A percentile compares a stretch with the other conserved stretches of the same genome.
phyloP scores from a whole-genome alignment of 306 rosid species.

The Luffa acutangula region DNA sequence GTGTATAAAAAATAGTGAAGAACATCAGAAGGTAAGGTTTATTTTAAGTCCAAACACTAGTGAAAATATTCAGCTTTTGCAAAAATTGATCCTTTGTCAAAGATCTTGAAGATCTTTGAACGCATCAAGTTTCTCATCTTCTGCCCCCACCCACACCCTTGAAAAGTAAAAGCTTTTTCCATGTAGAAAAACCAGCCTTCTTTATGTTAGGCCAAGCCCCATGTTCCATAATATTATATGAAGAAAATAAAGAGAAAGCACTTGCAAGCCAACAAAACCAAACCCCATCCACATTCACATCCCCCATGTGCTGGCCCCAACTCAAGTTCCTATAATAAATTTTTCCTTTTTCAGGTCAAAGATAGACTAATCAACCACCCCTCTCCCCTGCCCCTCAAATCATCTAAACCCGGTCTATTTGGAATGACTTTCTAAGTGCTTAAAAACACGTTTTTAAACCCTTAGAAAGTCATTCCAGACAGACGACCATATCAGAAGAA shows the following conservation, averaged over 20 bases:
- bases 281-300: slow-evolving; percentile 4
- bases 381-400: neutral
- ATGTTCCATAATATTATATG: slow-evolving; percentile 6
- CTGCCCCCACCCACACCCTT: slow-evolving; percentile 2
- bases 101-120: slow-evolving; percentile 3
- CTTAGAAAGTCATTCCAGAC: too few species aligned
- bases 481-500: neutral
- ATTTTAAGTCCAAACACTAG: neutral
- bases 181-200: neutral
- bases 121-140: neutral
- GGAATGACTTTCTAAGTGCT: too few species aligned
- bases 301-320: slow-evolving; percentile 9
- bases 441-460: neutral
- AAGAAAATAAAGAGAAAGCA: neutral
- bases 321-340: neutral
- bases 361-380: neutral
- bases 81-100: neutral
- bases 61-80: neutral
- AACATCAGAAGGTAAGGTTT: neutral
- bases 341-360: neutral
- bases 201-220: slow-evolving; percentile 3
- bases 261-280: neutral
- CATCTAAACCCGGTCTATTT: neutral
- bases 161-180: neutral
- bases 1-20: neutral